Conservation (phyloP, 1,284 basidiomycete species). For the Agroathelia rolfsii region DNA sequence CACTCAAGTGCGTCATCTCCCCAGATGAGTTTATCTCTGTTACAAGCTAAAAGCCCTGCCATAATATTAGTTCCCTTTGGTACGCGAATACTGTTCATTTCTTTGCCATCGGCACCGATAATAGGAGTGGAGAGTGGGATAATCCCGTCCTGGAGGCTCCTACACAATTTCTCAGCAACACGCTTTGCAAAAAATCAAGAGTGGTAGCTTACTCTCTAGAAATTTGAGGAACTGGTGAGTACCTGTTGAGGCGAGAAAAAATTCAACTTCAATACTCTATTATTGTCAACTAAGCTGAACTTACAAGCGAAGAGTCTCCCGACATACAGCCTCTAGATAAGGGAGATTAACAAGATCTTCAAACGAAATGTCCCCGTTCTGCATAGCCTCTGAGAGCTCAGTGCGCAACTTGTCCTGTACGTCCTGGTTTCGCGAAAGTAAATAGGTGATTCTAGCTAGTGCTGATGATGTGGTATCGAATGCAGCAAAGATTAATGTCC, state of each 20-base stretch:
- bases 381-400: slow-evolving; percentile 22
- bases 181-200: no score
- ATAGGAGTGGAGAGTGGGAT: slow-evolving; percentile 19
- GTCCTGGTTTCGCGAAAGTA: slow-evolving; percentile 22
- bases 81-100: slow-evolving; percentile 14
- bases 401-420: slow-evolving; percentile 25
- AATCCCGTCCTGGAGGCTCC: slow-evolving; percentile 17
- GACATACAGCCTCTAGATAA: slow-evolving; percentile 28
- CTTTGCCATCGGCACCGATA: slow-evolving; percentile 14
- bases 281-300: slow-evolving; percentile 2
- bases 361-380: slow-evolving; percentile 22
- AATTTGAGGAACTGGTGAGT: slow-evolving; percentile 19
- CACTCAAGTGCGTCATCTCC: slow-evolving; percentile 15
- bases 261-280: background rate
- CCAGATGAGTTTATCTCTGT: slow-evolving; percentile 24
- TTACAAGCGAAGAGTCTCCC: slow-evolving; percentile 28
- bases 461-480: slow-evolving; percentile 29
- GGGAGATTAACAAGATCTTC: slow-evolving; percentile 24
- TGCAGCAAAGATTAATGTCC: slow-evolving; percentile 27
- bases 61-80: slow-evolving; percentile 27
- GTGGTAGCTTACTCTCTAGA: slow-evolving; percentile 23
- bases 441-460: slow-evolving; percentile 25
- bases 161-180: slow-evolving; percentile 5
- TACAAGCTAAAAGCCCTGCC: slow-evolving; percentile 27
- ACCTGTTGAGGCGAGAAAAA: background rate